phyloP scores from a whole-genome alignment of 73 alveolate species.

The Durusdinium trenchii region DNA sequence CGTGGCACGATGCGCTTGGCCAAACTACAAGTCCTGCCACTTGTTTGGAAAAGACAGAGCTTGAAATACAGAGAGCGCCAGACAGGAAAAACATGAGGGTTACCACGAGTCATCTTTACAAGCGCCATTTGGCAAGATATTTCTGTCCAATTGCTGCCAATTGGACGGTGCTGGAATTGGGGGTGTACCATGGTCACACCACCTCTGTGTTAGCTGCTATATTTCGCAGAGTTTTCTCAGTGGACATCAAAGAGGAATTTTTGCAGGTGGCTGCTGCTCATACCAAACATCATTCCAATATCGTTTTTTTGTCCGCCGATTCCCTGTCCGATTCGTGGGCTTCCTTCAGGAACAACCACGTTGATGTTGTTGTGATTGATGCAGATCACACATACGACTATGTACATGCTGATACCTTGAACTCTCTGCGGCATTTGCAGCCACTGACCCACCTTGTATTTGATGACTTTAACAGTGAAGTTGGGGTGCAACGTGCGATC shows the following conservation, averaged over 20 bases:
- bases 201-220: not conserved
- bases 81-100: not conserved
- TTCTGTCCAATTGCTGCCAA: not conserved
- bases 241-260: not conserved
- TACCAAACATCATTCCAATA: not conserved
- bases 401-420: not conserved
- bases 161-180: constrained; percentile 8
- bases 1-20: too few species aligned
- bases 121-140: constrained; percentile 14
- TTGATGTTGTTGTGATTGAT: not conserved
- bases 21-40: not conserved
- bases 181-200: constrained; percentile 13
- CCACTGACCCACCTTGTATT: not conserved
- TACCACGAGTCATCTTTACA: not conserved
- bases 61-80: not conserved
- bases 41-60: not conserved
- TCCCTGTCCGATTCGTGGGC: constrained; percentile 31
- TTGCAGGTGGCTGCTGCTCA: not conserved
- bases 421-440: constrained; percentile 21
- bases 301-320: not conserved
- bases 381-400: not conserved
- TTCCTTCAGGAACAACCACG: not conserved
- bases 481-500: not conserved
- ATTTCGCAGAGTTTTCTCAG: not conserved
- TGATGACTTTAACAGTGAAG: not conserved